phyloP scores from a whole-genome alignment of 164 flowering plant species.

The Magnolia kwangsiensis region DNA sequence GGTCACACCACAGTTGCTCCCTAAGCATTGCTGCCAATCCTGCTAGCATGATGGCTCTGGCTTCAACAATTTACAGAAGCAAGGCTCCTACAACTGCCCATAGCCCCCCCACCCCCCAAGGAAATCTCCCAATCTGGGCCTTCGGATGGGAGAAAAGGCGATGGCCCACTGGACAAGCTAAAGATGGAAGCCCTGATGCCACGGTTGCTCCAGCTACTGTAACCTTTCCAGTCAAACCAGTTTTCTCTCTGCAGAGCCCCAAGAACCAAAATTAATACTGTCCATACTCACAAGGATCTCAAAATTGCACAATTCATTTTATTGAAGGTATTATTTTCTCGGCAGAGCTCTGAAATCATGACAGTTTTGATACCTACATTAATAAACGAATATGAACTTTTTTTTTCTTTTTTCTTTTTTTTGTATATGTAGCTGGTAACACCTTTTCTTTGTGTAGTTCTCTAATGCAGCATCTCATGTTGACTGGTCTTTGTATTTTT shows the following conservation, averaged over 20 bases:
- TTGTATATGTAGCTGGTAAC: too few relatives aligned
- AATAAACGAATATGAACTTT: too few relatives aligned
- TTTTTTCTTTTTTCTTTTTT: too few relatives aligned
- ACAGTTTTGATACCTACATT: neutral
- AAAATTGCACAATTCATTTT: neutral
- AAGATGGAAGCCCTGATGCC: slow-evolving; percentile 5
- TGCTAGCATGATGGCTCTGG: slow-evolving; percentile 64
- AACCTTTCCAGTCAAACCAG: slow-evolving; percentile 9
- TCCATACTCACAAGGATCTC: neutral
- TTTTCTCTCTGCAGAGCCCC: slow-evolving; percentile 50
- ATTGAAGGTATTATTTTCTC: neutral
- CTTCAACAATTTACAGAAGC: slow-evolving; percentile 60
- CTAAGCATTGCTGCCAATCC: slow-evolving; percentile 47
- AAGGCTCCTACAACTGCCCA: slow-evolving; percentile 11
- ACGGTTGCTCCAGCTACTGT: neutral
- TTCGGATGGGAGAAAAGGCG: slow-evolving; percentile 2
- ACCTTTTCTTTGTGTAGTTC: too few relatives aligned
- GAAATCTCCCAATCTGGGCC: slow-evolving; percentile 9
- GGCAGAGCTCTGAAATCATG: neutral
- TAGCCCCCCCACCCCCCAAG: neutral
- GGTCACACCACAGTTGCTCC: slow-evolving; percentile 85
- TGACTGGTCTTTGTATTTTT: too few relatives aligned
- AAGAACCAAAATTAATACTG: slow-evolving; percentile 6
- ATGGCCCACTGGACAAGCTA: slow-evolving; percentile 15
- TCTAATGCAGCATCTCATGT: too few relatives aligned